Base-by-base conservation (phyloP, 2,329 filamentous ascomycete species). In the Mycogone perniciosa region DNA sequence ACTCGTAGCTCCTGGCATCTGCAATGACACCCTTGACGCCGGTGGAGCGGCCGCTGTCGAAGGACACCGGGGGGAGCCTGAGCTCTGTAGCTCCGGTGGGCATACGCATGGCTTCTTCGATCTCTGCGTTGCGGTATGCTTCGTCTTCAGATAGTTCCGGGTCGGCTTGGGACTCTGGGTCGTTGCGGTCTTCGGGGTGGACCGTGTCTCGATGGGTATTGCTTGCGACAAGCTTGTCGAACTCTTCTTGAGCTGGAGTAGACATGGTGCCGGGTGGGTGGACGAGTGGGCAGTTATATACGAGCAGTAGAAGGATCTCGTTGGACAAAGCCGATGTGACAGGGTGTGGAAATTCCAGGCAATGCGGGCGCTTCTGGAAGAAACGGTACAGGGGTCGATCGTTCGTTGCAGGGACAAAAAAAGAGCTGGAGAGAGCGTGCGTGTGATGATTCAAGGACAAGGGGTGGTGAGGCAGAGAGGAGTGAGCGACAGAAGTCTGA, bases 1-100 rank as follows among this genome's bases (percentile, higher is more conserved):
- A 76, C 70, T 89, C 85, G 67, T 86, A 92, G 61, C 84, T 82
- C 62, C 87, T 79, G 35, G 88, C 88, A 64, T 93, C 88, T 60
- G 88, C 86, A 62, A 93, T 92, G 67, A 93, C 88, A 56, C 88
- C 88, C 73, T 92, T 92, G 59, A 90, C 88, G 43, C 88, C 88
- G 3, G 88, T 92, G 59, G 87, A 84, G 57, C 82, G 79, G 52
- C 85, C 84, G 48, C 74, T 81, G 65, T 88, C 81, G 62, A 85
- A 85, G 50, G 75, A 77, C 9, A 73, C 72, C 7, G 80, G 81
- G 10, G 82, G 82, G 54, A 87, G 79, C 62, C 76, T 78, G 61
- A 88, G 68, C 51, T 74, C 74, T 53, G 64, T 60, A 68, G 65
- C 76, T 54, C 60, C 70, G 53, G 76, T 74, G 47, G 83, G 78